These are phyloP conservation scores for Prunus davidiana DNA, from an alignment of 306 rosid species.

Conservation along the genomic window DNA sequence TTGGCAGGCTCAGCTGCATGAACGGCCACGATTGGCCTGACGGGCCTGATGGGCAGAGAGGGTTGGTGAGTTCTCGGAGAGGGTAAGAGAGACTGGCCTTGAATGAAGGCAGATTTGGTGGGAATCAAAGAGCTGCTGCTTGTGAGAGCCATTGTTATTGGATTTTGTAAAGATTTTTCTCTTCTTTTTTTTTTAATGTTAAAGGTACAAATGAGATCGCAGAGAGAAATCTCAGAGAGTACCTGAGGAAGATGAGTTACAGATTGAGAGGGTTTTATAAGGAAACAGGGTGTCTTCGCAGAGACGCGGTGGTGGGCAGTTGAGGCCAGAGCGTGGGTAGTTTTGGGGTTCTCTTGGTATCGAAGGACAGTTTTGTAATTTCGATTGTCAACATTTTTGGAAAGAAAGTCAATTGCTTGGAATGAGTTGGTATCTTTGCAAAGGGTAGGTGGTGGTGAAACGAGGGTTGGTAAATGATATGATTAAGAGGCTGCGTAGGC, in stretches of 20 bases:
- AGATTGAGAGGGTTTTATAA: slow-evolving; percentile 10
- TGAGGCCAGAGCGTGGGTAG: neutral
- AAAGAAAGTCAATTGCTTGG: slow-evolving; percentile 9
- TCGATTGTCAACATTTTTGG: neutral
- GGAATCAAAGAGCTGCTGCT: slow-evolving; percentile 41
- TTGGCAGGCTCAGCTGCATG: slow-evolving; percentile 90
- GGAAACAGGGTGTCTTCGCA: neutral
- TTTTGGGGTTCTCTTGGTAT: neutral
- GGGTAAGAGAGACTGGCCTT: slow-evolving; percentile 10
- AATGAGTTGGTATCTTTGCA: neutral
- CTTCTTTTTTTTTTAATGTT: neutral
- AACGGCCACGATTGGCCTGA: slow-evolving; percentile 48
- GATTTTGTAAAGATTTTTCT: neutral
- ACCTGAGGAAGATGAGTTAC: neutral
- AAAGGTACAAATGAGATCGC: neutral
- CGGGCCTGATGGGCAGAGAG: slow-evolving; percentile 22
- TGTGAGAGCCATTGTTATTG: slow-evolving; percentile 42
- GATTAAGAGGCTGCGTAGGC: no score
- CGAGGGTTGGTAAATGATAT: no score
- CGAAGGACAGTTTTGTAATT: neutral
- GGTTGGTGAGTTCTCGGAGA: slow-evolving; percentile 39
- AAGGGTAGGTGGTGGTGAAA: no score
- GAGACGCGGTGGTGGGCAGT: slow-evolving; percentile 6
- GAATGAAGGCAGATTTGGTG: slow-evolving; percentile 41
- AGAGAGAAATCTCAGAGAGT: neutral